Evolutionary conservation across 768 basidiomycete genomes (phyloP).

Genomic region (Thelephora ganbajun): DNA sequence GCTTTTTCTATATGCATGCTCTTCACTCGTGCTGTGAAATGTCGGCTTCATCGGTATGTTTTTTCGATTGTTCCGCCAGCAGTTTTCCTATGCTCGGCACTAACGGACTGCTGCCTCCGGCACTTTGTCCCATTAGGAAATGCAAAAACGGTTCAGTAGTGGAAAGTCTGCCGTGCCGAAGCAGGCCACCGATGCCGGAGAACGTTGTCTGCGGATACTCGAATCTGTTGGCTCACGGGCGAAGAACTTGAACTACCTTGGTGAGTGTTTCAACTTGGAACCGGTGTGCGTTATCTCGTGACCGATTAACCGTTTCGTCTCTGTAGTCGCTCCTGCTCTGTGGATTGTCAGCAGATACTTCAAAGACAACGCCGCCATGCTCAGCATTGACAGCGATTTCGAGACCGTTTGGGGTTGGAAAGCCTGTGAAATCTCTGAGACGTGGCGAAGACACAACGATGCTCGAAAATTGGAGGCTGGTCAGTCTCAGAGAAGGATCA

Average conservation of each 20-base stretch:
- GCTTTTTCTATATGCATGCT: conserved; percentile 63
- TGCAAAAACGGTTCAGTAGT: not conserved
- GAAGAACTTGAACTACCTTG: conserved; percentile 9
- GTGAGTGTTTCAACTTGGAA: conserved; percentile 29
- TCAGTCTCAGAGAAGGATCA: no score
- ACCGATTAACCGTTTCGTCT: not conserved
- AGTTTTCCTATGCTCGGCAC: not conserved
- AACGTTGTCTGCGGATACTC: not conserved
- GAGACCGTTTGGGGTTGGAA: conserved; percentile 51
- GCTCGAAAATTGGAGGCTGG: no score
- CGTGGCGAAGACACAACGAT: not conserved
- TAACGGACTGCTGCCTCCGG: not conserved
- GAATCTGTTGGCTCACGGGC: not conserved
- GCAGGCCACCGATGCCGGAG: no score
- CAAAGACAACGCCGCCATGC: conserved; percentile 38
- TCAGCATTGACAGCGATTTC: conserved; percentile 47
- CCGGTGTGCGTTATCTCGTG: conserved; percentile 8
- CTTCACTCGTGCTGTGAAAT: conserved; percentile 56
- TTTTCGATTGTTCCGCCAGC: conserved; percentile 1
- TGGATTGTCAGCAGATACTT: conserved; percentile 40
- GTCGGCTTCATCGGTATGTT: conserved; percentile 47
- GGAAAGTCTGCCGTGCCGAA: no score
- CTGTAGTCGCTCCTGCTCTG: not conserved
- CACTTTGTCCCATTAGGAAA: not conserved
- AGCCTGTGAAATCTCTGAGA: not conserved